A percentile compares a stretch with the other conserved stretches of the same genome.
These are phyloP conservation scores for Sugiyamaella xylanicola DNA, from an alignment of 1,139 yeast species.

Conservation along the genomic window DNA sequence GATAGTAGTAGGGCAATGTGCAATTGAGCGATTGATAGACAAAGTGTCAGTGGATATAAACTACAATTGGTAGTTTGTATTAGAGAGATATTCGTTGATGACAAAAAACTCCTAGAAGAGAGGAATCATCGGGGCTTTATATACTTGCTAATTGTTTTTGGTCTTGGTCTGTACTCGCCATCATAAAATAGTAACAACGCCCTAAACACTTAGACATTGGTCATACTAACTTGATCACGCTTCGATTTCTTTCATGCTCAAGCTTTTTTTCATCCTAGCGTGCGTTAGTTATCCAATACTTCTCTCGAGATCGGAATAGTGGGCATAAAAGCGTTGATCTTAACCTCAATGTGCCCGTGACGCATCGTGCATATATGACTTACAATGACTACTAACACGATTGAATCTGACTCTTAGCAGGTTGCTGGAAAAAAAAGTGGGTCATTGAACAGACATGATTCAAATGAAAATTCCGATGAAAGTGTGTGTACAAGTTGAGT, in stretches of 20 bases:
- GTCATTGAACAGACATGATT: too few species aligned
- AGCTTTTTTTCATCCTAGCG: not conserved
- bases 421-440: too few species aligned
- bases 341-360: too few species aligned
- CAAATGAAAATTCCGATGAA: too few species aligned
- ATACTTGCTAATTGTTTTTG: too few species aligned
- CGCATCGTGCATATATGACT: conserved; percentile 1
- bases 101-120: too few species aligned
- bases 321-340: not conserved
- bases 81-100: too few species aligned
- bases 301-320: not conserved
- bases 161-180: not conserved
- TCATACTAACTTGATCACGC: not conserved
- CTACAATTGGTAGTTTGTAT: too few species aligned
- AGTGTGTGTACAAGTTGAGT: too few species aligned
- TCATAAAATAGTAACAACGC: not conserved
- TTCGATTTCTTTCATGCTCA: not conserved
- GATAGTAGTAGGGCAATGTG: not conserved
- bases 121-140: not conserved
- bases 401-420: not conserved
- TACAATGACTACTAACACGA: not conserved
- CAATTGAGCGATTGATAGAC: too few species aligned
- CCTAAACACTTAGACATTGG: not conserved
- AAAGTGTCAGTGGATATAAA: not conserved
- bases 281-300: not conserved